Percentiles rank a stretch among this genome's conserved stretches.
Conservation (phyloP, 1,284 basidiomycete species). For the Cutaneotrichosporon sp. region DNA sequence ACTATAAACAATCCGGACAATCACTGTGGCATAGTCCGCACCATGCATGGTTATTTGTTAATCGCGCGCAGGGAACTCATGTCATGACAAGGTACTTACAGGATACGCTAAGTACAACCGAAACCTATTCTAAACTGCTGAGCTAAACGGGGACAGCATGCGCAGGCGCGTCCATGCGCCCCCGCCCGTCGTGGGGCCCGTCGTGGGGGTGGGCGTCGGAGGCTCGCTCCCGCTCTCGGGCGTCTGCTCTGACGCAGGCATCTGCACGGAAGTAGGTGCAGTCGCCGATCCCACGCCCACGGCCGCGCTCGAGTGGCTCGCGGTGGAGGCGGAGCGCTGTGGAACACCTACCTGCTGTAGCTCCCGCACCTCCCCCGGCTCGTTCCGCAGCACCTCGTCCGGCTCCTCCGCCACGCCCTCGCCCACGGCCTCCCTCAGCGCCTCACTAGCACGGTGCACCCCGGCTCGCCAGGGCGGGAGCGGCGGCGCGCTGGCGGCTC, state of each 20-base stretch:
- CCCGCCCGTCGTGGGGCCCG: no score
- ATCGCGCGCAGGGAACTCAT: not conserved
- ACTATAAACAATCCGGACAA: not conserved
- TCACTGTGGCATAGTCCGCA: conserved; percentile 2
- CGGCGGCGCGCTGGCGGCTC: not conserved
- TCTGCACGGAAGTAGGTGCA: no score
- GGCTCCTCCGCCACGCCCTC: not conserved
- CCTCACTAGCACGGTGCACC: not conserved
- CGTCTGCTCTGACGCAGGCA: no score
- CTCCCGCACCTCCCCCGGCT: not conserved
- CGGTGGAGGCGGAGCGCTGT: no score
- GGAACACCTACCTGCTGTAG: not conserved
- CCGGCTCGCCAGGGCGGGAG: not conserved
- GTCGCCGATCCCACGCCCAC: no score
- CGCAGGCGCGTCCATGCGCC: not conserved
- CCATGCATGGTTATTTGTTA: not conserved
- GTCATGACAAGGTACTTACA: not conserved
- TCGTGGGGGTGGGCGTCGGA: no score
- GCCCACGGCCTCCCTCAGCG: not conserved
- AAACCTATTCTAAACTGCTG: no score
- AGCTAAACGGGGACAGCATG: not conserved
- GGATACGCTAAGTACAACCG: not conserved
- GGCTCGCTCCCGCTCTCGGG: no score
- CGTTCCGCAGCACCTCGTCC: not conserved
- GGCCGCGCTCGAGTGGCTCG: no score